Conservation (phyloP, 106 monocot genomes). For the Dioscorea dumetorum region DNA sequence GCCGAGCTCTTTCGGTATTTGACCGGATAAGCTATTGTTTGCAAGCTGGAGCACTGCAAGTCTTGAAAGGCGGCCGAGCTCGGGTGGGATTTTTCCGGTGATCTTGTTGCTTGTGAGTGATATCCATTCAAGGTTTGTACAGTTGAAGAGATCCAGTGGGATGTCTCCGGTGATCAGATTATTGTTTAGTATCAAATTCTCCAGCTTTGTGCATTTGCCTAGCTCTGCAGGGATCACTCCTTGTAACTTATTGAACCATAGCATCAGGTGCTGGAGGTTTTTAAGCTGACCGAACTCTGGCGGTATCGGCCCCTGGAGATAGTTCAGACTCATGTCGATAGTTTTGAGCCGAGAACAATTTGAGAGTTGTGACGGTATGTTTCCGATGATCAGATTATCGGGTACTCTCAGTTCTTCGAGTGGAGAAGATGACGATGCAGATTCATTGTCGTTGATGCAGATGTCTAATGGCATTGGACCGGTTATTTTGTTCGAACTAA, state of each 20-base stretch:
- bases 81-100: conserved; percentile 32
- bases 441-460: conserved; percentile 16
- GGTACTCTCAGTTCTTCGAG: conserved; percentile 69
- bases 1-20: conserved; percentile 59
- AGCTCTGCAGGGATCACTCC: conserved; percentile 57
- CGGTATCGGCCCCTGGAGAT: conserved; percentile 57
- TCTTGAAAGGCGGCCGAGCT: conserved; percentile 51
- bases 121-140: conserved; percentile 71
- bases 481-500: conserved; percentile 60
- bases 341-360: conserved; percentile 41
- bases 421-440: conserved; percentile 9
- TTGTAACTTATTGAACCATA: conserved; percentile 61
- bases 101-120: conserved; percentile 65
- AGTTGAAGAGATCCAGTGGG: conserved; percentile 48
- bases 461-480: conserved; percentile 34
- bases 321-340: conserved; percentile 66
- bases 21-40: conserved; percentile 60
- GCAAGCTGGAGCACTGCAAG: conserved; percentile 74
- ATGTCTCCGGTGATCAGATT: conserved; percentile 60
- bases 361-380: conserved; percentile 37
- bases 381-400: conserved; percentile 56
- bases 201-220: conserved; percentile 49
- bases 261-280: conserved; percentile 59
- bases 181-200: conserved; percentile 82
- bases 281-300: conserved; percentile 44